Evolutionary conservation across 164 flowering plant genomes (phyloP), one percentile per base, ranked within the genome.

Genomic region (Malania oleifera): DNA sequence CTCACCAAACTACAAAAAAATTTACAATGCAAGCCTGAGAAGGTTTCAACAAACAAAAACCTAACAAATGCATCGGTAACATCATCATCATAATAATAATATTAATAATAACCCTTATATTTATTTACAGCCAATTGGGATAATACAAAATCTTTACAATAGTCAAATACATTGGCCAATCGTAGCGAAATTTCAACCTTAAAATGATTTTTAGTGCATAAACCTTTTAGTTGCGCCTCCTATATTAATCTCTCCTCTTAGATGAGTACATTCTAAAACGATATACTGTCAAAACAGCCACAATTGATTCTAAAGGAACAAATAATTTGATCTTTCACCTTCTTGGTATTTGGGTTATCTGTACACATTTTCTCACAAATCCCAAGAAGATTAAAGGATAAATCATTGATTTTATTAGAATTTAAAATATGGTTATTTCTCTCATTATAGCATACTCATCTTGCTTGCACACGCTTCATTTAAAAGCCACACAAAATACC

Each of bases 21-120:
- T 63, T 46, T 23, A 17, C 14, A 23, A 7, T 45, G 25, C n/a
- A 24, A 47, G 22, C 44, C 19, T 23, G n/a, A 39, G n/a, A 40
- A 18, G 5, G 34, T 24, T 29, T 13, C 43, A 53, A 7, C 25
- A 18, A 1, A 50, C 20, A 22, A 22, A 2, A 57, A 18, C 37
- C 14, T 58, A 57, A 50, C 27, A 65, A 51, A 22, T 52, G 54
- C 57, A 58, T 43, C 8, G 19, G 34, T 3, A 57, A 29, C n/a
- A 2, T n/a, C n/a, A n/a, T n/a, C n/a, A n/a, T n/a, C n/a, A n/a
- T n/a, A n/a, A n/a, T n/a, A n/a, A 29, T 31, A 29, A 26, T 25
- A 24, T 0, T 23, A 25, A 34, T 28, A 27, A 18, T 2, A n/a
- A 15, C 29, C 23, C 24, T 20, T 41, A 35, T 10, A 31, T 35